These are phyloP conservation scores for Penicillium sp. DNA, from an alignment of 2,329 filamentous ascomycete genomes.

Conservation along the genomic window DNA sequence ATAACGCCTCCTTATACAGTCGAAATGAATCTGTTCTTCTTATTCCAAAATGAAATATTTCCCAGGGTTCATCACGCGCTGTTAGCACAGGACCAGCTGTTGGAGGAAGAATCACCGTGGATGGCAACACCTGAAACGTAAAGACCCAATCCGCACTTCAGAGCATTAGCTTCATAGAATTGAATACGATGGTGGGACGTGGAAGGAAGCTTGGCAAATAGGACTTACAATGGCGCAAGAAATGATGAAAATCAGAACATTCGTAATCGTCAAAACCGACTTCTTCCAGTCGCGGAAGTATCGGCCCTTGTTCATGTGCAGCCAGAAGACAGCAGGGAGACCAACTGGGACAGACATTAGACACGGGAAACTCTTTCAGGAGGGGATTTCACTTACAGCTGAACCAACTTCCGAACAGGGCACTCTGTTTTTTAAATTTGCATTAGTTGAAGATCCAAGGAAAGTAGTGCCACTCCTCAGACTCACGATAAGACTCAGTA, in stretches of 20 bases:
- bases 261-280: conserved; percentile 31
- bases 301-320: conserved; percentile 39
- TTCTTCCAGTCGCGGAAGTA: conserved; percentile 38
- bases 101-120: conserved; percentile 29
- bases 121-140: conserved; percentile 35
- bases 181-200: background rate
- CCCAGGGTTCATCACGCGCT: conserved; percentile 18
- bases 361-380: background rate
- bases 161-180: conserved; percentile 9
- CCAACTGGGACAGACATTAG: conserved; percentile 36
- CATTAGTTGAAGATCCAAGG: conserved; percentile 12
- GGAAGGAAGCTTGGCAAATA: too few relatives aligned
- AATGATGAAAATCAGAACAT: conserved; percentile 28
- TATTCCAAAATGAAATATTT: background rate
- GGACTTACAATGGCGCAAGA: conserved; percentile 30
- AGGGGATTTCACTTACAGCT: conserved; percentile 45
- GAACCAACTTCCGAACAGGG: conserved; percentile 70
- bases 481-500: conserved; percentile 62
- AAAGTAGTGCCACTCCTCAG: background rate
- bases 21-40: background rate
- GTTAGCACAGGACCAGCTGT: conserved; percentile 34
- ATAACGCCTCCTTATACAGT: background rate
- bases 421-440: conserved; percentile 41
- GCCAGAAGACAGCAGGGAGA: conserved; percentile 45
- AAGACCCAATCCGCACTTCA: conserved; percentile 33